phyloP scores from a whole-genome alignment of 2,329 filamentous ascomycete genomes.

The Pseudocercospora fuligena region DNA sequence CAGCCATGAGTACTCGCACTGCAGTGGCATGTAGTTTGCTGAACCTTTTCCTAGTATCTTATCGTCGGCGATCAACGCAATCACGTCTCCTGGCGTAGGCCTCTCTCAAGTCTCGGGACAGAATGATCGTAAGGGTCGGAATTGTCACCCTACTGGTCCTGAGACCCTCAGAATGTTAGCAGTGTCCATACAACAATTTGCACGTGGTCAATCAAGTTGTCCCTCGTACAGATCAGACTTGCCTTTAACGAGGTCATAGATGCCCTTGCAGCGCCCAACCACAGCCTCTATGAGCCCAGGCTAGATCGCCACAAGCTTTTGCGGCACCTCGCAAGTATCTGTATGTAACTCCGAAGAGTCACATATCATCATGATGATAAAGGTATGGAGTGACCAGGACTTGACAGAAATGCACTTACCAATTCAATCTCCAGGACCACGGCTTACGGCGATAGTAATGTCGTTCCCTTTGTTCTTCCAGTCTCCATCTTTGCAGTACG shows the following conservation, averaged over 20 bases:
- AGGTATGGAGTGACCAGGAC: neutral
- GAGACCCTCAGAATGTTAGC: neutral
- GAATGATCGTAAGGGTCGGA: neutral
- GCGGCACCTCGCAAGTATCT: constrained; percentile 40
- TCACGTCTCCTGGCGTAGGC: neutral
- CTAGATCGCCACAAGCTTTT: constrained; percentile 27
- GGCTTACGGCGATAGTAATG: constrained; percentile 39
- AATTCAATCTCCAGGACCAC: neutral
- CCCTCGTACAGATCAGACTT: constrained; percentile 35
- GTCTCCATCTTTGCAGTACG: constrained; percentile 56
- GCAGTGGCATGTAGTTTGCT: neutral
- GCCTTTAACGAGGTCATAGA: constrained; percentile 38
- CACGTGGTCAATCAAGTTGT: neutral
- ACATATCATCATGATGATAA: constrained; percentile 33
- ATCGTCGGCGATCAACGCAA: neutral
- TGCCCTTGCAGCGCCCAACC: constrained; percentile 31
- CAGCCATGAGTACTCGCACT: neutral
- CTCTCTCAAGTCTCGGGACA: neutral
- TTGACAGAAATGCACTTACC: neutral
- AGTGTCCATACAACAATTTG: neutral
- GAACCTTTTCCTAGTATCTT: neutral
- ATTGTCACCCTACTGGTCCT: neutral
- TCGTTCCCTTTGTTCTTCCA: constrained; percentile 54
- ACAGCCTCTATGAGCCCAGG: constrained; percentile 30
- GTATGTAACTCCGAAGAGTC: constrained; percentile 28